phyloP scores from a whole-genome alignment of 1,139 yeast genomes.

The Candida pseudocylindracea region DNA sequence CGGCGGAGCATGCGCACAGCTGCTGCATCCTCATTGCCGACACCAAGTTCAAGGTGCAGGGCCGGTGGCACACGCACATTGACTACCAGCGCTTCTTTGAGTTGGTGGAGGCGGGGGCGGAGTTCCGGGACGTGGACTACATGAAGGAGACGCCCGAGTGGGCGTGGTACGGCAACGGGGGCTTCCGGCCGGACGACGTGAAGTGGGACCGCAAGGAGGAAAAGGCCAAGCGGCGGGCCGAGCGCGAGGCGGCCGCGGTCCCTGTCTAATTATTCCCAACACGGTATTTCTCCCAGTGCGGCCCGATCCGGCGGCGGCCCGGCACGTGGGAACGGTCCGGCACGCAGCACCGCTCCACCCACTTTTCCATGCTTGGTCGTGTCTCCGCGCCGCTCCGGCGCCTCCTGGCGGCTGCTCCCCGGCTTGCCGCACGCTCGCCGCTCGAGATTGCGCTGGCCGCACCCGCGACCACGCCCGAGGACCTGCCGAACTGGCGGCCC shows the following conservation, averaged over 20 bases:
- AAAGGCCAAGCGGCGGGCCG: slow-evolving; percentile 21
- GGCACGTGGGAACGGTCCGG: no score
- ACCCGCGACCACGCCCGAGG: no score
- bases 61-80: slow-evolving; percentile 77
- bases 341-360: no score
- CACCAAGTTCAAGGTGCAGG: slow-evolving; percentile 42
- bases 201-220: slow-evolving; percentile 48
- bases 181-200: slow-evolving; percentile 74
- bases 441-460: no score
- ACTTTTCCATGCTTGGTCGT: no score
- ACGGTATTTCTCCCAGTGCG: no score
- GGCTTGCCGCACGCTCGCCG: no score
- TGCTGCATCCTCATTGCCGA: slow-evolving; percentile 81
- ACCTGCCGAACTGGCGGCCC: no score
- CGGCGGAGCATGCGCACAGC: slow-evolving; percentile 92
- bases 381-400: no score
- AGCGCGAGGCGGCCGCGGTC: slow-evolving; percentile 11
- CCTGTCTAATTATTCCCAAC: no score
- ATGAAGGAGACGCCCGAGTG: slow-evolving; percentile 65
- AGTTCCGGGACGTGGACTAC: slow-evolving; percentile 65
- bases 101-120: slow-evolving; percentile 36
- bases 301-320: no score
- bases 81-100: slow-evolving; percentile 62
- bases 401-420: no score
- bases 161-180: slow-evolving; percentile 89